These are phyloP conservation scores for Candida stauntonica DNA, from an alignment of 805 yeast genomes.

Conservation along the genomic window DNA sequence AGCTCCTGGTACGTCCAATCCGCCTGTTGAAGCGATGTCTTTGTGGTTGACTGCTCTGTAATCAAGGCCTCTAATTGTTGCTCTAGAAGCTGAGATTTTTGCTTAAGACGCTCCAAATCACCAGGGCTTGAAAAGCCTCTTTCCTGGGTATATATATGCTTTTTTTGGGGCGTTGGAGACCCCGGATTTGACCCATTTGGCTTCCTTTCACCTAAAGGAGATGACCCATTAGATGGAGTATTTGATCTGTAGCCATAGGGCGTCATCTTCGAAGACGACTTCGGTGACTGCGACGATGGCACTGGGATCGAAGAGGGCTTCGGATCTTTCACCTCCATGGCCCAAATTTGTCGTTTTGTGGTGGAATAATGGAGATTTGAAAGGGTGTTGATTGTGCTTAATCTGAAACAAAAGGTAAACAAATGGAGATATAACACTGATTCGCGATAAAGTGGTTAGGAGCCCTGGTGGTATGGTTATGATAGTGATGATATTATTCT, in stretches of 20 bases:
- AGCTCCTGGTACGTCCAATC: constrained; percentile 34
- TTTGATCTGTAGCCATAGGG: constrained; percentile 16
- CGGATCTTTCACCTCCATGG: constrained; percentile 1
- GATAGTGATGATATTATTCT: too few relatives aligned
- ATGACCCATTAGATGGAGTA: not conserved
- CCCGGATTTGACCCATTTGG: not conserved
- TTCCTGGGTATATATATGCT: too few relatives aligned
- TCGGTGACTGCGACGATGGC: constrained; percentile 22
- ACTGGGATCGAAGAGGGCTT: constrained; percentile 21
- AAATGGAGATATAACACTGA: not conserved
- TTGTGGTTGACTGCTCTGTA: not conserved
- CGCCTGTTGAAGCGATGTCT: constrained; percentile 27
- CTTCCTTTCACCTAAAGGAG: not conserved
- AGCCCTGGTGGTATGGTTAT: too few relatives aligned
- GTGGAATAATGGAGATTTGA: not conserved
- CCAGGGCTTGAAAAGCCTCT: too few relatives aligned
- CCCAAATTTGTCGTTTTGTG: not conserved
- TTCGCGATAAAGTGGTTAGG: too few relatives aligned
- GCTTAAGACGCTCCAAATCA: not conserved
- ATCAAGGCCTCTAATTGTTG: constrained; percentile 33
- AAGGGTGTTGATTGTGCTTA: not conserved
- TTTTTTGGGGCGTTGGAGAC: constrained; percentile 1
- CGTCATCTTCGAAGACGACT: constrained; percentile 14
- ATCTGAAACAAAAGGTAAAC: not conserved
- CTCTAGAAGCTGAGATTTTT: constrained; percentile 21